Evolutionary conservation across 192 early-diverging fungal species (phyloP).

Genomic region (Coemansia sp.): DNA sequence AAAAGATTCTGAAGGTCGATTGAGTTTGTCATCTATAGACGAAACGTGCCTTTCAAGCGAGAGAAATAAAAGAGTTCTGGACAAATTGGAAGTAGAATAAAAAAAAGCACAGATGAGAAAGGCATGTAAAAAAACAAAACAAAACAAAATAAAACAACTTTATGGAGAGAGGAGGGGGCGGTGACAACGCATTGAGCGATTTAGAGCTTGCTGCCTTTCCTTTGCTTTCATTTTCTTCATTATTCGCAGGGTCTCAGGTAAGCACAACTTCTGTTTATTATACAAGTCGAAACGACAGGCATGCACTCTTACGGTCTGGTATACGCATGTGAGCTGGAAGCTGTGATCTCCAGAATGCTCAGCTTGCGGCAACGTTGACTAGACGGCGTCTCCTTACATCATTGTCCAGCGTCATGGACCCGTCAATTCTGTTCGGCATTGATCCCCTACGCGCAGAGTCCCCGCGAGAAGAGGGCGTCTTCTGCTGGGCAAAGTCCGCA

Average conservation of each 20-base stretch:
- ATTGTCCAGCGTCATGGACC: not conserved
- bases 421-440: not conserved
- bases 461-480: not conserved
- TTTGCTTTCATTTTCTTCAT: no score
- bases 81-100: not conserved
- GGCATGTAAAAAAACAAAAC: not conserved
- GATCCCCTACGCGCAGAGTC: not conserved
- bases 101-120: conserved; percentile 5
- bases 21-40: conserved; percentile 40
- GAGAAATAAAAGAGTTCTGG: not conserved
- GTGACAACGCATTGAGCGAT: not conserved
- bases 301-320: not conserved
- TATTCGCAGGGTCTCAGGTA: no score
- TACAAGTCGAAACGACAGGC: no score
- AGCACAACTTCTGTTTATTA: no score
- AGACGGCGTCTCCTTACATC: conserved; percentile 38
- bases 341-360: not conserved
- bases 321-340: not conserved
- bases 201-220: no score
- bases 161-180: not conserved
- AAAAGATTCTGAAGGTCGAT: conserved; percentile 66
- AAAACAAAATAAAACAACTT: not conserved
- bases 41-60: not conserved
- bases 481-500: not conserved
- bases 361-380: conserved; percentile 37